Conservation (phyloP, 169 alveolate species). For the Cryptosporidium parvum region DNA sequence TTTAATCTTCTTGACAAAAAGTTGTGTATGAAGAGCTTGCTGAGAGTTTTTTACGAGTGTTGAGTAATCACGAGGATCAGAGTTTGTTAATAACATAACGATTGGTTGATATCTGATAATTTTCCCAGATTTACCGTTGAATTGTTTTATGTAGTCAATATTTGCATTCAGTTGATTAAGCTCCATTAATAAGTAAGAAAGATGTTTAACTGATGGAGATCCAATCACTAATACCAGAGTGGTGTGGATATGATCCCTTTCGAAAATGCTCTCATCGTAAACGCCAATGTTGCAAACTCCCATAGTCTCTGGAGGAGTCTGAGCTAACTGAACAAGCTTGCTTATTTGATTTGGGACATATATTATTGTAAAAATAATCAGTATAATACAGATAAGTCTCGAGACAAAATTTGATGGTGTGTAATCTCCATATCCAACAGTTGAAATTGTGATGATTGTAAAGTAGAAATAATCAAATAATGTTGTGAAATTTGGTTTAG, state of each 20-base stretch:
- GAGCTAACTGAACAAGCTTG: constrained; percentile 65
- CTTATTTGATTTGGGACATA: constrained; percentile 72
- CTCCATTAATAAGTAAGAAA: constrained; percentile 54
- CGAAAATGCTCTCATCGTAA: constrained; percentile 50
- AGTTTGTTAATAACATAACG: constrained; percentile 49
- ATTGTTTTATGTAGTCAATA: constrained; percentile 39
- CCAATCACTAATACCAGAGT: constrained; percentile 53
- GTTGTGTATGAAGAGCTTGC: constrained; percentile 48
- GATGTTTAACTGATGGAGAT: constrained; percentile 65
- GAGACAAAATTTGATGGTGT: constrained; percentile 66
- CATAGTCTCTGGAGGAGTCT: constrained; percentile 68
- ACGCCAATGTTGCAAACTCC: constrained; percentile 52
- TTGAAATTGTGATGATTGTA: constrained; percentile 76
- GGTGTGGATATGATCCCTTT: constrained; percentile 63
- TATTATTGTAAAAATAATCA: constrained; percentile 51
- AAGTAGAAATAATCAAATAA: constrained; percentile 67
- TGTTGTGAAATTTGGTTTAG: constrained; percentile 42
- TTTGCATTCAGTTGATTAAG: constrained; percentile 32
- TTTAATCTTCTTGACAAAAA: constrained; percentile 54
- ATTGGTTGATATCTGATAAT: constrained; percentile 66
- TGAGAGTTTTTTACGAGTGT: constrained; percentile 45
- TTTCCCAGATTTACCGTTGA: constrained; percentile 43
- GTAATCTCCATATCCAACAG: constrained; percentile 78
- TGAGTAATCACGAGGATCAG: constrained; percentile 55
- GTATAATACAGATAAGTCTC: constrained; percentile 50